Evolutionary conservation across 2,329 filamentous ascomycete species (phyloP), one percentile per base, ranked within the genome.

Genomic region (Sordariomycetes sp.): DNA sequence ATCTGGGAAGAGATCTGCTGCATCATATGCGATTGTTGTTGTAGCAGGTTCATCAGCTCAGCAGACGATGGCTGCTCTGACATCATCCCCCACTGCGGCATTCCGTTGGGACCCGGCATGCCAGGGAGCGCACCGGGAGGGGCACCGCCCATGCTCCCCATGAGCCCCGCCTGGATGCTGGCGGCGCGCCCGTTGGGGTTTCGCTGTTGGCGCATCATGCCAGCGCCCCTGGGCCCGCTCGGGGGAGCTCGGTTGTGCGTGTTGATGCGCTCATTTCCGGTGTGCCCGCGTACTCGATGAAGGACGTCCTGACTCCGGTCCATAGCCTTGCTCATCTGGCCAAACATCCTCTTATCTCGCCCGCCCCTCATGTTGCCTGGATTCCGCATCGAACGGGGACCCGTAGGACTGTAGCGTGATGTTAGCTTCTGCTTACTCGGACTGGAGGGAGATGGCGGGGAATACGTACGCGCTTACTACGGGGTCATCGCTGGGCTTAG

Each of bases 1-100:
- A 81, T 69, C 64, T 83, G 80, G 63, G 84, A 78, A 62, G 82
- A 80, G 64, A 89, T 77, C 64, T 91, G 86, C 57, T 83, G 81
- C 82, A 96, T 90, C 82, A 95, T 88, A 60, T 86, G 82, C 54
- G 88, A 89, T 66, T 95, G 89, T 67, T 95, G 88, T 70, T 95
- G 89, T 61, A 94, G 80, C 74, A 95, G 92, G 77, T 72, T 89
- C 79, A 72, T 87, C 74, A 69, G 81, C 73, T 71, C 76, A 64
- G 75, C 71, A 69, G 73, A 77, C 3, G 58, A 55, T 59, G 69
- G 74, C 61, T 68, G 71, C 53, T 68, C 72, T 34, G 70, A 71
- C 56, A 67, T 70, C 72, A 79, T 77, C 70, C 76, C 77, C 70
- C 76, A 79, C 57, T 58, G 60, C 52, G 63, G 35, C 68, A 70